Base-by-base conservation (phyloP, 768 basidiomycete species). In the Podaxis sp. region DNA sequence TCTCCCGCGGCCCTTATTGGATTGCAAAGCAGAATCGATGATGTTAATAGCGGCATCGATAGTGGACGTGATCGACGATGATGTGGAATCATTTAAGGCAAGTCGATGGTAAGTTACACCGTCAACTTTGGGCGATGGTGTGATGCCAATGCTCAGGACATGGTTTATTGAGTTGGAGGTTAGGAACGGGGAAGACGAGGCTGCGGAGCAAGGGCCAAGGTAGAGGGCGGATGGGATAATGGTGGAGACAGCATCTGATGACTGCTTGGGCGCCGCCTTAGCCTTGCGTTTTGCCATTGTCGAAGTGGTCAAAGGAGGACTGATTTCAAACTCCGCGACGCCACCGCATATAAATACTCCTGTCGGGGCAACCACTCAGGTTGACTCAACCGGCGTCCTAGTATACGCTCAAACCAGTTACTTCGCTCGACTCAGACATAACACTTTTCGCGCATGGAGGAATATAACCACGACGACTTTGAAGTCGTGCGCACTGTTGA, bases 151-250 rank as follows among this genome's bases (percentile, higher is more conserved):
- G 67, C 77, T 78, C 36, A 81, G 71, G 52, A 82, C 75, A 57
- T 80, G 72, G 4, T 74, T 77, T 53, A 82, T 78, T 3, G 59
- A 58, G 24, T 75, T 66, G n/a, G 72, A 30, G 17, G 65, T 64
- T 33, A 81, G 69, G 64, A 81, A 79, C 12, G 66, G 22, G 1
- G 66, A 53, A 2, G 75, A 75, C 1, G 79, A 75, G 3, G 78
- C 77, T 8, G 79, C 67, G 10, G 79, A 76, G 58, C 75, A 69
- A 15, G 80, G 80, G 0, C 80, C 80, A 7, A 82, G 76, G 65
- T 77, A 80, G 33, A 80, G 66, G 22, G 63, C 71, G 12, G 71
- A 70, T 13, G 70, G 61, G 8, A 77, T 40, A 2, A 74, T 65
- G 2, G 70, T 66, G 38, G 68, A 69, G 11, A 64, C 66, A 44